Base-by-base conservation (phyloP, 345 rosid genomes). In the Noccaea caerulescens region DNA sequence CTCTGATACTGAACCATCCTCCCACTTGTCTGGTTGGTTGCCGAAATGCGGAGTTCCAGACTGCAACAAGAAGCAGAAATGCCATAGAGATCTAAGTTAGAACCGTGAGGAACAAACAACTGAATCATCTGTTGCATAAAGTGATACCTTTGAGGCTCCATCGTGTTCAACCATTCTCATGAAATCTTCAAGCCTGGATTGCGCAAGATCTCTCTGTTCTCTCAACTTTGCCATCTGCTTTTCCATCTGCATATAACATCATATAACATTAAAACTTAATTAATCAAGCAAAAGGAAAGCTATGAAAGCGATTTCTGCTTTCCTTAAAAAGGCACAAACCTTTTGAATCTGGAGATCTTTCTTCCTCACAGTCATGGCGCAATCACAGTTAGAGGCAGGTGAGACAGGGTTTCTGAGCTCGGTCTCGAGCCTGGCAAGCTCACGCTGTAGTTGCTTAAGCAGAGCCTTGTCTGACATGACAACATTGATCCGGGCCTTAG, bases 381-480 rank as follows among this genome's bases (percentile, higher is more conserved):
- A 89, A 75, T 89, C 96, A 73, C 80, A 69, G 75, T 80, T 80
- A 25, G 88, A 85, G 49, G 88, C 59, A 71, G 84, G 56, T 41
- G 95, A 75, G 62, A 69, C 82, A 65, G 97, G 96, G 82, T 68
- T 75, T 81, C 83, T 88, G 69, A 94, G 78, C 82, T 94, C 98
- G 25, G 86, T 84, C 81, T 94, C 99, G 69, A 94, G 75, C 76
- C 96, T 85, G 34, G 96, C 96, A 75, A 94, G 62, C 72, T 94
- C 99, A 59, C 64, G 87, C 63, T 91, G 96, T 82, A 94, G 82
- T 73, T 91, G 99, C 85, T 94, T 89, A 44, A 94, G 93, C 73
- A 94, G 65, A 47, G 95, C 96, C 86, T 89, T 94, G 69, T 94
- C 99, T 60, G 99, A 94, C 97, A 94, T 89, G 73, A 91, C 99